Evolutionary conservation across 2,329 filamentous ascomycete genomes (phyloP).

Genomic region (Nannizziopsis barbatae): DNA sequence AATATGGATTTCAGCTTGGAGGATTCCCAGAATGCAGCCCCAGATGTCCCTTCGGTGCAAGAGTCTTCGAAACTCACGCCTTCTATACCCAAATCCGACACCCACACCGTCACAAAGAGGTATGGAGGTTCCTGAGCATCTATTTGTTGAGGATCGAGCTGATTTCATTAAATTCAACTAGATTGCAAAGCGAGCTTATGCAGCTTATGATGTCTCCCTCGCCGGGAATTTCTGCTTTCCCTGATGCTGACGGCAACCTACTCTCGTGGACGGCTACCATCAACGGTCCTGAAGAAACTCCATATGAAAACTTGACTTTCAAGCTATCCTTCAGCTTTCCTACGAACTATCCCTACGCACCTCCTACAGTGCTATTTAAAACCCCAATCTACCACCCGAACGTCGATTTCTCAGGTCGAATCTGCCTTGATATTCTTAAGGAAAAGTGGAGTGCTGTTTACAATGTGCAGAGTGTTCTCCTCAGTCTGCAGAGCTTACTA

Average conservation of each 20-base stretch:
- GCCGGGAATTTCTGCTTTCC: slow-evolving; percentile 89
- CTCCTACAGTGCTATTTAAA: slow-evolving; percentile 89
- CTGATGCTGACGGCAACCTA: slow-evolving; percentile 77
- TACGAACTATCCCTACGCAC: slow-evolving; percentile 80
- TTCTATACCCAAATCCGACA: slow-evolving; percentile 49
- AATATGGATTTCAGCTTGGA: slow-evolving; percentile 46
- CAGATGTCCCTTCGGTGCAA: slow-evolving; percentile 41
- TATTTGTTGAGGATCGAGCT: not conserved
- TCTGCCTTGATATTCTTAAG: slow-evolving; percentile 96
- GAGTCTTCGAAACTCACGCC: slow-evolving; percentile 51
- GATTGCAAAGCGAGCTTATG: slow-evolving; percentile 95
- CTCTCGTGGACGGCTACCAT: slow-evolving; percentile 92
- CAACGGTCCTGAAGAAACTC: slow-evolving; percentile 78
- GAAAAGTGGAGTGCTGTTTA: slow-evolving; percentile 98
- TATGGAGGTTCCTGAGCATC: slow-evolving; percentile 28
- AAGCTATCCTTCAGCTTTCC: slow-evolving; percentile 91
- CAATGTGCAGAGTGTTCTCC: slow-evolving; percentile 84
- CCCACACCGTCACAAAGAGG: slow-evolving; percentile 69
- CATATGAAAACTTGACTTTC: slow-evolving; percentile 76
- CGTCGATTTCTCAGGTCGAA: slow-evolving; percentile 91
- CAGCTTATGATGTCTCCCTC: slow-evolving; percentile 93
- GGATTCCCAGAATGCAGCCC: slow-evolving; percentile 57
- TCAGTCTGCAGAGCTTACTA: slow-evolving; percentile 88
- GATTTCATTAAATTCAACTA: slow-evolving; percentile 30
- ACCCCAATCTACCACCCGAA: slow-evolving; percentile 99